Conservation (phyloP, 2,329 filamentous ascomycete genomes). For the Aspergillus tamarii region DNA sequence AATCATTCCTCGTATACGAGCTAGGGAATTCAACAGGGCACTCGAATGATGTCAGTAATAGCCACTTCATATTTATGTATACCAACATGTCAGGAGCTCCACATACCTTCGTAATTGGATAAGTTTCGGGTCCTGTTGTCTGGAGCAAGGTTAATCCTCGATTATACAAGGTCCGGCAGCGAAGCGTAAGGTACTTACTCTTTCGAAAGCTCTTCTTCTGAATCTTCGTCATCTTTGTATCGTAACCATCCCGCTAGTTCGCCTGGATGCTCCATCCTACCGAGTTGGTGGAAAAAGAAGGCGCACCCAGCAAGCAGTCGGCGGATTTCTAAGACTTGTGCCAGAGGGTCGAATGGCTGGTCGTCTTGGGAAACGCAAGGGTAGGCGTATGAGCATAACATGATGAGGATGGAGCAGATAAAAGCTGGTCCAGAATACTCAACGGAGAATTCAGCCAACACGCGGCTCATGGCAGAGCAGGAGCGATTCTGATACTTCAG, state of each 20-base stretch:
- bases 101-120: conserved; percentile 21
- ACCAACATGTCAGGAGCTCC: background rate
- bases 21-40: conserved; percentile 29
- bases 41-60: conserved; percentile 21
- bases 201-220: conserved; percentile 15
- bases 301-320: conserved; percentile 34
- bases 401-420: conserved; percentile 44
- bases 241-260: conserved; percentile 32
- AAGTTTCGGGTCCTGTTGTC: conserved; percentile 15
- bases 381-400: conserved; percentile 40
- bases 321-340: conserved; percentile 32
- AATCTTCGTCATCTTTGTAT: conserved; percentile 16
- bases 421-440: conserved; percentile 48
- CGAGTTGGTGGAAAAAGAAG: conserved; percentile 33
- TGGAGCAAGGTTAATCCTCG: background rate
- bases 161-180: background rate
- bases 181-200: conserved; percentile 6
- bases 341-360: conserved; percentile 29
- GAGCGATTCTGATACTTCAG: conserved; percentile 42
- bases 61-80: too few relatives aligned
- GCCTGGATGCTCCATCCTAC: conserved; percentile 24
- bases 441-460: conserved; percentile 41
- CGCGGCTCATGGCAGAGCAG: conserved; percentile 37
- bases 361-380: conserved; percentile 32
- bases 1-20: conserved; percentile 22